Conservation (phyloP, 495 filamentous ascomycete genomes). For the Cercophora newfieldiana region DNA sequence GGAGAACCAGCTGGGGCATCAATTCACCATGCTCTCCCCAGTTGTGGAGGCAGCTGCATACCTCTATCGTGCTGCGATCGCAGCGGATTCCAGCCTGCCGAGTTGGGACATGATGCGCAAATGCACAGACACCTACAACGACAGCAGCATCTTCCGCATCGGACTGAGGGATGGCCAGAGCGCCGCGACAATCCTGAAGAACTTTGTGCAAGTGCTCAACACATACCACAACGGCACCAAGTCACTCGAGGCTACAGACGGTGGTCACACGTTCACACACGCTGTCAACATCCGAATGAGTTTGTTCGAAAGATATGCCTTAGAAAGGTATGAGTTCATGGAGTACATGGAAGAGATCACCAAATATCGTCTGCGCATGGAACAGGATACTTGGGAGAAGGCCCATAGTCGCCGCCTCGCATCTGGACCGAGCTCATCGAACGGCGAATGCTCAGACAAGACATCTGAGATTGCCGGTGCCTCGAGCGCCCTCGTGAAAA, state of each 20-base stretch:
- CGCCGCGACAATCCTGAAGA: not conserved
- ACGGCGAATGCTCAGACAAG: not conserved
- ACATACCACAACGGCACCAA: not conserved
- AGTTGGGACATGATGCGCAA: not conserved
- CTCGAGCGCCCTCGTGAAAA: not conserved
- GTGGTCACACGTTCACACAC: not conserved
- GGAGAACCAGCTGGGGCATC: constrained; percentile 28
- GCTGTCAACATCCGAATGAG: constrained; percentile 5
- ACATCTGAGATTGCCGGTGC: not conserved
- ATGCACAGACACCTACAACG: not conserved
- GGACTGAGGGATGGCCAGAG: not conserved
- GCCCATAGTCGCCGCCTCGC: not conserved
- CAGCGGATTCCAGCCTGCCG: not conserved
- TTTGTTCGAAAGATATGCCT: constrained; percentile 14
- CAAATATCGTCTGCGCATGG: constrained; percentile 7
- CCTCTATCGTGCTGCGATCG: constrained; percentile 10
- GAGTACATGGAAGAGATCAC: constrained; percentile 15
- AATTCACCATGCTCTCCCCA: constrained; percentile 18
- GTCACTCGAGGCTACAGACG: not conserved
- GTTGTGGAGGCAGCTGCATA: constrained; percentile 24
- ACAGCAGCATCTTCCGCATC: not conserved
- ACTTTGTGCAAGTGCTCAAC: not conserved
- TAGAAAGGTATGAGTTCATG: constrained; percentile 1
- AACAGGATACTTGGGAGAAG: not conserved
- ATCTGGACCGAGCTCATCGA: not conserved